Evolutionary conservation across 1,284 basidiomycete species (phyloP).

Genomic region (Coniophora puteana): DNA sequence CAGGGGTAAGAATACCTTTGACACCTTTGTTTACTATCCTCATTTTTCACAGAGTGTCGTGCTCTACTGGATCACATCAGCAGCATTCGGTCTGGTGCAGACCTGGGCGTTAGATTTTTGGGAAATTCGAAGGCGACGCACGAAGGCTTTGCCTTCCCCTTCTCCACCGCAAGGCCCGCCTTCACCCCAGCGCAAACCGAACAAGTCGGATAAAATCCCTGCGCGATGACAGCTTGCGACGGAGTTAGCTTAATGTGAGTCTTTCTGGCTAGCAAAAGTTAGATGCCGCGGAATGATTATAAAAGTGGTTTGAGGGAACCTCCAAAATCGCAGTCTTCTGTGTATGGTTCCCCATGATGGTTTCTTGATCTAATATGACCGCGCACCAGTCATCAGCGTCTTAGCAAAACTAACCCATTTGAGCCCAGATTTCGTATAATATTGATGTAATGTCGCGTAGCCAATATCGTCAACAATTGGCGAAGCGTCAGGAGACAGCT

Average conservation of each 20-base stretch:
- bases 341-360: conserved; percentile 50
- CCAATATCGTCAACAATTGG: too few relatives aligned
- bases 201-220: too few relatives aligned
- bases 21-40: conserved; percentile 7
- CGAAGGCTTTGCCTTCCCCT: conserved; percentile 14
- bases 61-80: conserved; percentile 84
- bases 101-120: conserved; percentile 73
- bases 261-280: conserved; percentile 10
- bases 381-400: neutral
- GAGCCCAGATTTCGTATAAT: too few relatives aligned
- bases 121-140: conserved; percentile 43
- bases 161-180: too few relatives aligned
- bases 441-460: too few relatives aligned
- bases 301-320: conserved; percentile 72
- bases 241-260: too few relatives aligned
- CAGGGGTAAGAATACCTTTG: conserved; percentile 54
- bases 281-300: conserved; percentile 50
- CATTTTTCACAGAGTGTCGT: conserved; percentile 56
- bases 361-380: conserved; percentile 90
- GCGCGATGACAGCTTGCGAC: too few relatives aligned
- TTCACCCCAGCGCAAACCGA: too few relatives aligned
- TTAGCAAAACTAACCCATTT: too few relatives aligned
- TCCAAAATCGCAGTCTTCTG: conserved; percentile 27
- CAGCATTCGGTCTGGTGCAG: conserved; percentile 75
- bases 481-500: too few relatives aligned